A percentile compares a stretch with the other conserved stretches of the same genome.
phyloP scores from a whole-genome alignment of 2,329 filamentous ascomycete genomes.

The Nectriaceae sp. region DNA sequence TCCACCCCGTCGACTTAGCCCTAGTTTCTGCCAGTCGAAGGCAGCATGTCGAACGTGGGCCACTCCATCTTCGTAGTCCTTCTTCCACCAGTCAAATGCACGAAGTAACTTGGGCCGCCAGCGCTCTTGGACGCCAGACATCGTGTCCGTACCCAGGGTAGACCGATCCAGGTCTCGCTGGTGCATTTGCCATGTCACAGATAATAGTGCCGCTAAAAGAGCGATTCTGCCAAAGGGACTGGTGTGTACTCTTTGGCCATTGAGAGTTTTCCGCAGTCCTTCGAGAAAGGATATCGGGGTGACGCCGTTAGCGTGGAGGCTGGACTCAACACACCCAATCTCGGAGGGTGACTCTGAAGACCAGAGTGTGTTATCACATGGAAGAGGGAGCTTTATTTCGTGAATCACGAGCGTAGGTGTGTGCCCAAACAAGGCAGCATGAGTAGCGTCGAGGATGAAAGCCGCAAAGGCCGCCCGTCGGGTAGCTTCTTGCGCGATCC shows the following conservation, averaged over 20 bases:
- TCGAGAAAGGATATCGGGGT: slow-evolving; percentile 31
- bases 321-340: slow-evolving; percentile 31
- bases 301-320: slow-evolving; percentile 29
- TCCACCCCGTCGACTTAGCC: slow-evolving; percentile 25
- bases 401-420: slow-evolving; percentile 31
- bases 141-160: slow-evolving; percentile 26
- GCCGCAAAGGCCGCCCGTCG: slow-evolving; percentile 28
- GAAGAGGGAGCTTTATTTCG: slow-evolving; percentile 30
- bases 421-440: slow-evolving; percentile 30
- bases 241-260: slow-evolving; percentile 28
- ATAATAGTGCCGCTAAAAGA: slow-evolving; percentile 24
- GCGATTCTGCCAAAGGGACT: slow-evolving; percentile 30
- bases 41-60: slow-evolving; percentile 29
- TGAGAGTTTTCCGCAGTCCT: slow-evolving; percentile 26
- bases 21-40: slow-evolving; percentile 30
- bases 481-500: slow-evolving; percentile 32
- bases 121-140: slow-evolving; percentile 28
- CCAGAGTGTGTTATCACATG: slow-evolving; percentile 31
- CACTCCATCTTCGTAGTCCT: slow-evolving; percentile 30
- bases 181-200: slow-evolving; percentile 32
- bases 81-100: slow-evolving; percentile 32
- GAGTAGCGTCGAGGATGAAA: slow-evolving; percentile 31
- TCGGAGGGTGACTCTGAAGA: slow-evolving; percentile 31
- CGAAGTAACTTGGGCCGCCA: slow-evolving; percentile 29
- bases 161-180: slow-evolving; percentile 28